Evolutionary conservation across 208 protist species (phyloP), one percentile per base, ranked within the genome.

Genomic region (Histomonas meleagridis): DNA sequence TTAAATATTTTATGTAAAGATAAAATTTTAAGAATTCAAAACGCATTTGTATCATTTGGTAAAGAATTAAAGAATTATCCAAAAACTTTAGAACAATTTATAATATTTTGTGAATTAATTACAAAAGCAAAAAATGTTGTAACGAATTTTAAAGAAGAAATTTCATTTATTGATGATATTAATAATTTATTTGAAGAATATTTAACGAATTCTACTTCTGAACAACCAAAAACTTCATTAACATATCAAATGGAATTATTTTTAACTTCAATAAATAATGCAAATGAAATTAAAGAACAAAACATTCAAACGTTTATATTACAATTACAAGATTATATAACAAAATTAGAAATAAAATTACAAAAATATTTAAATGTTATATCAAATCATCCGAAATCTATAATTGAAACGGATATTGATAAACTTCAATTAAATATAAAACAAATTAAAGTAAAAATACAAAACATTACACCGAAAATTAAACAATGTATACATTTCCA

Each of bases 1-100:
- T 35, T 86, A 2, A 51, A 28, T 55, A 35, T 32, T 38, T 55
- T 86, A 16, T 40, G 18, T 1, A 43, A 86, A 32, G 46, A 51
- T 14, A 86, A 86, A 35, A 43, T 86, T 55, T 40, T 55, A 18
- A 51, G 43, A 26, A 86, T 86, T 38, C 9, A 51, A 43, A 86
- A 86, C 16, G 76, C 76, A 5, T n/a, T 86, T 32, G 76, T 16
- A 51, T 43, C n/a, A 18, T 86, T 55, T 16, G 55, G 46, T 26
- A 86, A 48, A 86, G 76, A 86, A 55, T 51, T 86, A n/a, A 86
- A 86, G 28, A 86, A 18, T 38, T 40, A 86, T 43, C 76, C 76
- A 32, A 43, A 55, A 7, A 86, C 23, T 21, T 49, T 86, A 32
- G n/a, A 86, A 38, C 76, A 86, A 49, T 86, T 86, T 86, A 46